Evolutionary conservation across 257 asterid species (phyloP), one percentile per base, ranked within the genome.

Genomic region (Solanum pimpinellifolium): DNA sequence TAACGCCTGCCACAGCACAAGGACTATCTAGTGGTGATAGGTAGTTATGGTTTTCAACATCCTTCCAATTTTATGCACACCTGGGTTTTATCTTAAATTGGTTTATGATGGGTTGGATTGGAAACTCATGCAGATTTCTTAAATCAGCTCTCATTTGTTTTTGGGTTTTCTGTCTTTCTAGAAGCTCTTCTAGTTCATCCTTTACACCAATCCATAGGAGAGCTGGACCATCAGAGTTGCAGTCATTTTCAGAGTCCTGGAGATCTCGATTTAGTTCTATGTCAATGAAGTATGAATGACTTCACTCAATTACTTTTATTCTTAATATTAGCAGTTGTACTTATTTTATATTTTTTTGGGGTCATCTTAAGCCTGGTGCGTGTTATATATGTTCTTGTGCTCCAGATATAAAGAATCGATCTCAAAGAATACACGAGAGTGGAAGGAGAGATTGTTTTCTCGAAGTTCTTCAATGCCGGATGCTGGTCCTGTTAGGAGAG

Each of bases 381-480:
- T 29, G n/a, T 78, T 41, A 12, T 84, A 15, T 37, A 72, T 86
- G 83, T 76, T 65, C 78, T 47, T 73, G 59, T 85, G 49, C 7
- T 85, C 76, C 69, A 97, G 99, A 90, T 97, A 97, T 91, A 95
- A 95, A 92, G 99, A 97, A 86, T 91, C 97, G 4, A 92, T 97
- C 90, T 90, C 98, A 13, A 94, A 94, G 94, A 92, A 92, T 85
- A 95, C 98, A 15, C 92, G 90, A 91, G 99, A 94, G 85, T 95
- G 95, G 98, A 97, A 94, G 90, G 99, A 97, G 88, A 95, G 92
- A 93, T 89, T 97, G 86, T 95, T 97, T 89, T 92, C 98, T 81
- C 93, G 97, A 74, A 95, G 91, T 93, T 83, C 93, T 78, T 94
- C 98, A 39, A 91, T 94, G 95, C 91, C 96, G 59, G 98, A 95